phyloP scores from a whole-genome alignment of 345 rosid species.

The Arabidopsis suecica region DNA sequence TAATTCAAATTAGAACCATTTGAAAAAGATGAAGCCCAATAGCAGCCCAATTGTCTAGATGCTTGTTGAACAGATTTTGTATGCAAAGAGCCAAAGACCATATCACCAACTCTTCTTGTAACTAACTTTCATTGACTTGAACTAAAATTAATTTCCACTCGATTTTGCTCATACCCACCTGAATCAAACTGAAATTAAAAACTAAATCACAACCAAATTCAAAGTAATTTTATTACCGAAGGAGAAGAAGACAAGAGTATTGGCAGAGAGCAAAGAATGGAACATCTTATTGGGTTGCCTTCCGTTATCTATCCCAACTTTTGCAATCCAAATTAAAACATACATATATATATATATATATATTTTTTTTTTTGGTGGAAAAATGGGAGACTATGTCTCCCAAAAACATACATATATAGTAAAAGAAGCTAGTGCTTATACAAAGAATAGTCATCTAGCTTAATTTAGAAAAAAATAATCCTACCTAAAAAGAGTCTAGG shows the following conservation, averaged over 20 bases:
- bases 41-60: background rate
- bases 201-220: background rate
- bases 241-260: conserved; percentile 51
- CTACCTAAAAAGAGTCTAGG: background rate
- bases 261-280: conserved; percentile 69
- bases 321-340: no score
- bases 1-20: background rate
- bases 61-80: background rate
- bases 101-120: background rate
- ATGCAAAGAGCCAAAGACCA: background rate
- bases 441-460: background rate
- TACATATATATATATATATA: no score
- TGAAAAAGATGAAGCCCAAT: background rate
- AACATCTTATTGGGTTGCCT: conserved; percentile 27
- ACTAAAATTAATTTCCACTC: background rate
- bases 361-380: no score
- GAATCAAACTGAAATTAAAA: background rate
- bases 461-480: background rate
- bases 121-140: background rate
- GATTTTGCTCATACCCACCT: background rate
- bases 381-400: no score
- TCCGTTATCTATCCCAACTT: no score
- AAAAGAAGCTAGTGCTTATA: background rate
- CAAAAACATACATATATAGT: no score
- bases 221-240: conserved; percentile 63